Conservation (phyloP, 2,329 filamentous ascomycete species). For the Venturia carpophila region DNA sequence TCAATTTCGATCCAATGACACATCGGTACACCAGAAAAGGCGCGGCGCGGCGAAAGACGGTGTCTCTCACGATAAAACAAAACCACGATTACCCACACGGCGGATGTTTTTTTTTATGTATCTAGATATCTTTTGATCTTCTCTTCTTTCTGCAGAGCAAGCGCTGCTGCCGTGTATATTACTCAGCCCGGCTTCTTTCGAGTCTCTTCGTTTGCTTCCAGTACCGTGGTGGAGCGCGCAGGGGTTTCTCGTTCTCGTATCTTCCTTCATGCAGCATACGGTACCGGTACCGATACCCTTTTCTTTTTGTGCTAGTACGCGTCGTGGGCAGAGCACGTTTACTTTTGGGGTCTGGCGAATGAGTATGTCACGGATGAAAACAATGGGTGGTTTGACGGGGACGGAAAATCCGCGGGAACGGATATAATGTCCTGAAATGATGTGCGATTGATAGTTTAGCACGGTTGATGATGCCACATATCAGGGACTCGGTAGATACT, state of each 20-base stretch:
- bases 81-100: conserved; percentile 8
- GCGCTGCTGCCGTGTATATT: conserved; percentile 6
- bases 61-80: conserved; percentile 8
- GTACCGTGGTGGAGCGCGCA: neutral
- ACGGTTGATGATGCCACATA: neutral
- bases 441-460: neutral
- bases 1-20: neutral
- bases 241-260: neutral
- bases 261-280: neutral
- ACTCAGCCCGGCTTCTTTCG: neutral
- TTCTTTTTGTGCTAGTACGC: neutral
- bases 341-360: neutral
- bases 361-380: neutral
- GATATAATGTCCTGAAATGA: neutral
- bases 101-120: neutral
- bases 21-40: neutral
- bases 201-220: neutral
- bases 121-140: neutral
- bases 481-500: neutral
- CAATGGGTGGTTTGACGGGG: neutral
- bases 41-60: neutral
- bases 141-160: neutral
- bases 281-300: neutral
- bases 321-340: neutral
- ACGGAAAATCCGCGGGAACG: neutral